phyloP scores from a whole-genome alignment of 495 filamentous ascomycete genomes.

The Amphirosellinia nigrospora region DNA sequence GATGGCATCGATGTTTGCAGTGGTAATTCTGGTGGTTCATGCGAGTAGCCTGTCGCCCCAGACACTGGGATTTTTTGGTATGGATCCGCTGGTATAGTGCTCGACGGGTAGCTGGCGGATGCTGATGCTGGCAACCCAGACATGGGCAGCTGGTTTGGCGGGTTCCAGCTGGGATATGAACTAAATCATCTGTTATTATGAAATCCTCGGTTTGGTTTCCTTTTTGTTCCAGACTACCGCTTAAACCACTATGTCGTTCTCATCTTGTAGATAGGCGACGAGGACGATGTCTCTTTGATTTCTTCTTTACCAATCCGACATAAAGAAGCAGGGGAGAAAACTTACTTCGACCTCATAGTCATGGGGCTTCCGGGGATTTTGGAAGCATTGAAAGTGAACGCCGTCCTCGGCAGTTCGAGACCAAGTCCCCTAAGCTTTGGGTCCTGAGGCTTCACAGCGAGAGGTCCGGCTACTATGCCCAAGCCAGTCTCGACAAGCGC shows the following conservation, averaged over 20 bases:
- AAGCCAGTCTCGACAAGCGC: conserved; percentile 55
- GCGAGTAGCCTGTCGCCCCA: conserved; percentile 48
- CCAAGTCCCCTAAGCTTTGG: conserved; percentile 51
- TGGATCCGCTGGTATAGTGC: conserved; percentile 50
- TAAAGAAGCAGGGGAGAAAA: conserved; percentile 9
- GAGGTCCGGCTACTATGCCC: conserved; percentile 53
- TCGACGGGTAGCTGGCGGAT: conserved; percentile 48
- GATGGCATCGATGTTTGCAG: conserved; percentile 58
- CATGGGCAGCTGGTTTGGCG: conserved; percentile 45
- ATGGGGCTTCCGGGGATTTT: conserved; percentile 59
- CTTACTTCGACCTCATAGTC: conserved; percentile 60
- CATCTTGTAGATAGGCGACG: background rate
- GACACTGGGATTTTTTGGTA: conserved; percentile 56
- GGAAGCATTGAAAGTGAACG: conserved; percentile 61
- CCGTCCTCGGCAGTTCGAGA: conserved; percentile 55
- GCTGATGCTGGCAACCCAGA: conserved; percentile 49
- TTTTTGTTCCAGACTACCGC: background rate
- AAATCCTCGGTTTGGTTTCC: conserved; percentile 26
- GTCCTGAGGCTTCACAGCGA: conserved; percentile 58
- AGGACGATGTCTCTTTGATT: background rate
- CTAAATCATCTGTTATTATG: conserved; percentile 33
- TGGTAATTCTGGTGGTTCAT: conserved; percentile 56
- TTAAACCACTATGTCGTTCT: background rate
- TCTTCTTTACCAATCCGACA: background rate
- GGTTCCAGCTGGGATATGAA: conserved; percentile 51